Conservation (phyloP, 768 basidiomycete species). For the Amanita subjunquillea region DNA sequence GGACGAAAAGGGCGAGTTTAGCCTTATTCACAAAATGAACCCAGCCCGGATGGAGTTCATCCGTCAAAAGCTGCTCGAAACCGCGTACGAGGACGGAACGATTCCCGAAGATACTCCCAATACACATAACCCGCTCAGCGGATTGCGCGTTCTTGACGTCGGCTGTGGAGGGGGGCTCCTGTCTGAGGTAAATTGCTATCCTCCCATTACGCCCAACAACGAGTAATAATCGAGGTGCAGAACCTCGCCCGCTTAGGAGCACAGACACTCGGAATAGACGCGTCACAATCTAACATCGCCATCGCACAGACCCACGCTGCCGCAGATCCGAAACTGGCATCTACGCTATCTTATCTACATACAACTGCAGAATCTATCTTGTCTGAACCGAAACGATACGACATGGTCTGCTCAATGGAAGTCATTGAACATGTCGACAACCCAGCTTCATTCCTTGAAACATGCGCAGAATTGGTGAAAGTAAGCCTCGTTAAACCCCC, state of each 20-base stretch:
- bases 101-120: slow-evolving; percentile 22
- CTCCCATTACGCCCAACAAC: not conserved
- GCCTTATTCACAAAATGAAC: slow-evolving; percentile 89
- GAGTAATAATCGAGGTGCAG: slow-evolving; percentile 26
- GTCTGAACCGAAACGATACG: slow-evolving; percentile 53
- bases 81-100: slow-evolving; percentile 41
- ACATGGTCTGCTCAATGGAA: slow-evolving; percentile 96
- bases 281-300: slow-evolving; percentile 76
- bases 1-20: slow-evolving; percentile 90
- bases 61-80: slow-evolving; percentile 61
- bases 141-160: slow-evolving; percentile 74
- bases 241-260: slow-evolving; percentile 84
- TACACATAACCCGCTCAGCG: slow-evolving; percentile 35
- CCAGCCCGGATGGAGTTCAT: slow-evolving; percentile 80
- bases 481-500: slow-evolving; percentile 25
- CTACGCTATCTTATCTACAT: slow-evolving; percentile 55
- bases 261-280: slow-evolving; percentile 85
- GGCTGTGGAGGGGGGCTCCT: slow-evolving; percentile 95
- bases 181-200: slow-evolving; percentile 55
- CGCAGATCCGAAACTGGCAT: slow-evolving; percentile 54
- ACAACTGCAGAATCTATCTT: slow-evolving; percentile 69
- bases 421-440: slow-evolving; percentile 97
- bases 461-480: slow-evolving; percentile 81
- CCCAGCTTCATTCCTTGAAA: slow-evolving; percentile 71
- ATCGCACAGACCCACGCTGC: slow-evolving; percentile 80